These are phyloP conservation scores for Cyclostephanos tholiformis DNA, from an alignment of 108 stramenopile genomes.

Conservation along the genomic window DNA sequence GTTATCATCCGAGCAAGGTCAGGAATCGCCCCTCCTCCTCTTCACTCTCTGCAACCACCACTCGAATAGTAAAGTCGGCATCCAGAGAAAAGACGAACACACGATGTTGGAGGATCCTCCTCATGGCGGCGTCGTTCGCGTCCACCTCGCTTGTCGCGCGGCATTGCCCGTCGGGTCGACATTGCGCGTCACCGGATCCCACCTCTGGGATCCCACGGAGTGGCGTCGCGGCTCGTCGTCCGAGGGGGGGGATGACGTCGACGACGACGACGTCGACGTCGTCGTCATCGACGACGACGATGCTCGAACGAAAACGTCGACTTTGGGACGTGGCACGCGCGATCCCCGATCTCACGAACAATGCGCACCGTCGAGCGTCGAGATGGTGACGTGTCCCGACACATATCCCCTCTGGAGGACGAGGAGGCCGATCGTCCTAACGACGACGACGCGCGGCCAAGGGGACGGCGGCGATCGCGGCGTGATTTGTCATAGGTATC, in stretches of 20 bases:
- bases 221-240: slow-evolving; percentile 5
- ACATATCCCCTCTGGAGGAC: slow-evolving; percentile 58
- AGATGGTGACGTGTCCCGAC: slow-evolving; percentile 50
- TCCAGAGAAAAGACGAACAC: too few relatives aligned
- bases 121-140: slow-evolving; percentile 36
- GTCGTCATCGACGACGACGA: background rate
- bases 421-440: slow-evolving; percentile 38
- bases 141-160: slow-evolving; percentile 44
- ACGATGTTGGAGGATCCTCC: background rate
- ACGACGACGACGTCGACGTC: background rate
- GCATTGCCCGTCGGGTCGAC: slow-evolving; percentile 36
- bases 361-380: slow-evolving; percentile 24
- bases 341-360: slow-evolving; percentile 25
- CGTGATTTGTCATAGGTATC: slow-evolving; percentile 32
- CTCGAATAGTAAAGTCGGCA: too few relatives aligned
- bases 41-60: background rate
- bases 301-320: too few relatives aligned
- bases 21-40: background rate
- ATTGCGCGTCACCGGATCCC: slow-evolving; percentile 38
- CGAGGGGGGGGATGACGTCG: slow-evolving; percentile 12
- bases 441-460: background rate
- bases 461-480: slow-evolving; percentile 16
- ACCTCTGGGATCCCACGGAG: slow-evolving; percentile 39
- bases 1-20: too few relatives aligned
- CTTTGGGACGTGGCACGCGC: background rate